phyloP scores from a whole-genome alignment of 352 stramenopile species.

The Pythium biforme region DNA sequence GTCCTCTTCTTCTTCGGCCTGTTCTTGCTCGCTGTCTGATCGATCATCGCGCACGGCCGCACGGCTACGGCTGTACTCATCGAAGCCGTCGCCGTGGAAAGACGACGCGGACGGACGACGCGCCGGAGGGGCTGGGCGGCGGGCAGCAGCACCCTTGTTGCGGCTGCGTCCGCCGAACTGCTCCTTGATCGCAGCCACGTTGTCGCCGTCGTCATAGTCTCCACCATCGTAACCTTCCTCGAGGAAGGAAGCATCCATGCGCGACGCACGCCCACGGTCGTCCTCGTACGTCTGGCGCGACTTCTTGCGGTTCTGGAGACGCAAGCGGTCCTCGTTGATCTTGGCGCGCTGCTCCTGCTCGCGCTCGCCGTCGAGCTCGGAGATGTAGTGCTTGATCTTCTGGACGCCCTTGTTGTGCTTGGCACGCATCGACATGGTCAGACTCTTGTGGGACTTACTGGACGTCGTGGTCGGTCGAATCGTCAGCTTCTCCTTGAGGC shows the following conservation, averaged over 20 bases:
- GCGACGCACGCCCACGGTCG: slow-evolving; percentile 65
- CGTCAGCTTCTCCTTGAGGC: slow-evolving; percentile 82
- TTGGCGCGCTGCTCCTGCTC: slow-evolving; percentile 85
- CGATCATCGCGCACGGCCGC: slow-evolving; percentile 63
- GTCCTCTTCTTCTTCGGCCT: slow-evolving; percentile 46
- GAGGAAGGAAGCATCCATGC: slow-evolving; percentile 83
- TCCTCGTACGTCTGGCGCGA: slow-evolving; percentile 77
- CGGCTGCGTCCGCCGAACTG: slow-evolving; percentile 60
- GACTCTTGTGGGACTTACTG: slow-evolving; percentile 84
- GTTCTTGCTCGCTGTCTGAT: slow-evolving; percentile 68
- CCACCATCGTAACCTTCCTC: slow-evolving; percentile 74
- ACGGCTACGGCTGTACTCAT: slow-evolving; percentile 71
- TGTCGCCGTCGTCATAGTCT: slow-evolving; percentile 84
- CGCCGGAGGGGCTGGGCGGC: slow-evolving; percentile 32
- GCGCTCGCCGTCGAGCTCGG: slow-evolving; percentile 76
- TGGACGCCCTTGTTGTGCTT: slow-evolving; percentile 89
- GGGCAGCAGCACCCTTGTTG: slow-evolving; percentile 22
- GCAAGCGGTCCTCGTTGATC: slow-evolving; percentile 82
- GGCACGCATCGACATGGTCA: slow-evolving; percentile 88
- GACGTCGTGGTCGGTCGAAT: slow-evolving; percentile 84
- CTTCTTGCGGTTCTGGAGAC: slow-evolving; percentile 86
- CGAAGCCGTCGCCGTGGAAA: slow-evolving; percentile 66
- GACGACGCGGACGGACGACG: slow-evolving; percentile 37
- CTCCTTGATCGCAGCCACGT: slow-evolving; percentile 83
- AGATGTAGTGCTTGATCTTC: slow-evolving; percentile 86